Conservation (phyloP, 202 grass and related monocot genomes). For the Elaeis oleifera region DNA sequence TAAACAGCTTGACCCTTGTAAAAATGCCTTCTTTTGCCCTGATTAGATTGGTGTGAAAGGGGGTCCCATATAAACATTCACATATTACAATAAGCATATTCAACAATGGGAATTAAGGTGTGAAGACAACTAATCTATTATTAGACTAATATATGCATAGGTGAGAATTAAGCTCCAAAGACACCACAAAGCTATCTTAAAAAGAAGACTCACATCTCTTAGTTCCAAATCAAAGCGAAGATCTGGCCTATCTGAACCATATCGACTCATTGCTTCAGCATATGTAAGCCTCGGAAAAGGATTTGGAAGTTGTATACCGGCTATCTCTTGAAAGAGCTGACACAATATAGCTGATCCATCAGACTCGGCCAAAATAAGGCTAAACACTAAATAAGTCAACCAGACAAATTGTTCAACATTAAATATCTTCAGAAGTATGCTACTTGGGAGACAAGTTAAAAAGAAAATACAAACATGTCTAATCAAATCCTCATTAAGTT, state of each 20-base stretch:
- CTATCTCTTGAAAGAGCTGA: constrained; percentile 81
- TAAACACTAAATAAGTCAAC: background rate
- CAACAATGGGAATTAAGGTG: no score
- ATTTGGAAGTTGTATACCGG: constrained; percentile 70
- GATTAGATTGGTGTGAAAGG: no score
- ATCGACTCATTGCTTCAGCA: constrained; percentile 69
- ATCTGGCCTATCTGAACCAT: constrained; percentile 88
- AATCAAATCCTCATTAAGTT: constrained; percentile 87
- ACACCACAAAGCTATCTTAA: background rate
- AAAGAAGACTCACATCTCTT: constrained; percentile 70
- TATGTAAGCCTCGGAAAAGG: constrained; percentile 83
- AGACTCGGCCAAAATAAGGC: background rate
- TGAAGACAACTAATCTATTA: no score
- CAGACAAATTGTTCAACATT: background rate
- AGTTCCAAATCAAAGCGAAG: constrained; percentile 83
- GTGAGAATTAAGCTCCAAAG: no score
- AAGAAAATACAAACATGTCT: constrained; percentile 67
- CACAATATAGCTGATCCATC: constrained; percentile 21
- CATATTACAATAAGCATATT: no score
- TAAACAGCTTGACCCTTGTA: no score
- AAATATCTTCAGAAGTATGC: background rate
- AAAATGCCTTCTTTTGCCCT: no score
- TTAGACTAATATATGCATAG: no score
- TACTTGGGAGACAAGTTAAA: background rate
- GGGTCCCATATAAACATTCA: no score